phyloP scores from a whole-genome alignment of 176 grass and related monocot genomes.

The Hsuehochloa calcarea region DNA sequence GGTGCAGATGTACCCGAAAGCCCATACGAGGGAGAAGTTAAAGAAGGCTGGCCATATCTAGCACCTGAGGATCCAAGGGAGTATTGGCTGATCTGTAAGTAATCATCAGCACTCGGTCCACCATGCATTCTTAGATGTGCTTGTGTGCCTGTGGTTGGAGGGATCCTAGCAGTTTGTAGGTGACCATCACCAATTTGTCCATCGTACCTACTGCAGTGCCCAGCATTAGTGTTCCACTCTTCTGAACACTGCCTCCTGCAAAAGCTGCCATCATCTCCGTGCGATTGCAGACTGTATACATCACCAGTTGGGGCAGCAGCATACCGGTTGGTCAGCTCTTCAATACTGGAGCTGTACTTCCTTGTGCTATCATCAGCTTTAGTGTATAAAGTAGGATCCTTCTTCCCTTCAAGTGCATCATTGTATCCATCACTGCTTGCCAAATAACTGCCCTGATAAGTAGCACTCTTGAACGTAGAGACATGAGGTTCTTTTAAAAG shows the following conservation, averaged over 20 bases:
- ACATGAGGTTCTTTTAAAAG: background rate
- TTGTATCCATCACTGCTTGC: background rate
- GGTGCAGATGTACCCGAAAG: conserved; percentile 15
- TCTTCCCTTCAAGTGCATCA: background rate
- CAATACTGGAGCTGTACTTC: conserved; percentile 18
- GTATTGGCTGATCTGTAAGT: conserved; percentile 7
- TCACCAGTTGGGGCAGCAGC: background rate
- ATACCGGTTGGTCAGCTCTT: conserved; percentile 21
- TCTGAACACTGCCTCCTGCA: background rate
- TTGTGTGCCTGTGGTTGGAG: background rate
- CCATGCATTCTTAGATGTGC: conserved; percentile 10
- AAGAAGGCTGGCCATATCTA: conserved; percentile 22
- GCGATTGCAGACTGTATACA: conserved; percentile 19
- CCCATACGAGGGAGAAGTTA: conserved; percentile 33
- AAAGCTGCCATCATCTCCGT: conserved; percentile 8
- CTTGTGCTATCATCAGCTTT: conserved; percentile 26
- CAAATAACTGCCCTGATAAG: conserved; percentile 28
- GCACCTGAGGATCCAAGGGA: conserved; percentile 37
- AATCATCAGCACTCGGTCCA: conserved; percentile 8
- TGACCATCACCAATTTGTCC: conserved; percentile 9
- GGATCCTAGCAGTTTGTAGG: background rate
- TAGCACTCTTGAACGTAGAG: background rate
- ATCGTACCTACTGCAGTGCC: background rate
- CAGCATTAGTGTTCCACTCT: background rate
- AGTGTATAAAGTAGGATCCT: background rate